phyloP scores from a whole-genome alignment of 176 grass and related monocot genomes.

The Pontederia crassipes region DNA sequence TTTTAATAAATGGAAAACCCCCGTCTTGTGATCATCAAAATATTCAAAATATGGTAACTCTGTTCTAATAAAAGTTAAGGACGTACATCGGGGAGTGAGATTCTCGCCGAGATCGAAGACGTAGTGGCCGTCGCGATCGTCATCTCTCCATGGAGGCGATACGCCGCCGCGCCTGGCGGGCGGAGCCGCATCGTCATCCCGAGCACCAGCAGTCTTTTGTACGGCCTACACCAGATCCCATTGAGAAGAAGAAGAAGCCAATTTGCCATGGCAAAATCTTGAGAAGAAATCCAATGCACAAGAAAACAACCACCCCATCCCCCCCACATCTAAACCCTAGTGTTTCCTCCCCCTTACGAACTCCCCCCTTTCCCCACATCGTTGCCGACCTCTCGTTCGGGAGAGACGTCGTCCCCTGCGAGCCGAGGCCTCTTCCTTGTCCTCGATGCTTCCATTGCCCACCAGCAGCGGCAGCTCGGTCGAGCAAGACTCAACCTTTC shows the following conservation, averaged over 20 bases:
- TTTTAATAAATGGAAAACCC: too few species aligned
- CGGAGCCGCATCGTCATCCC: conserved; percentile 18
- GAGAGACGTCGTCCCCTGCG: conserved; percentile 26
- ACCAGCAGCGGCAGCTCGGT: too few species aligned
- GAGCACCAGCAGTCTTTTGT: not conserved
- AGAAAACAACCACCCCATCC: conserved; percentile 16
- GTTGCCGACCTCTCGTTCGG: conserved; percentile 38
- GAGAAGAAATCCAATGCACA: not conserved
- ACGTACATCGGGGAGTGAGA: conserved; percentile 80
- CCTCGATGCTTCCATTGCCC: conserved; percentile 46
- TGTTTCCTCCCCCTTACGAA: too few species aligned
- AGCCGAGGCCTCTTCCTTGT: conserved; percentile 64
- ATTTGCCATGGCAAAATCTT: not conserved
- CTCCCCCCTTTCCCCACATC: too few species aligned
- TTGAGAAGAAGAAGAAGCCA: conserved; percentile 15
- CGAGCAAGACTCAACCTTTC: not conserved
- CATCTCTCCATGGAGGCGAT: conserved; percentile 71
- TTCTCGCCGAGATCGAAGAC: conserved; percentile 93
- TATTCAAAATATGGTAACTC: not conserved
- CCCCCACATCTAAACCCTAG: conserved; percentile 12
- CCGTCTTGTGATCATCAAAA: not conserved
- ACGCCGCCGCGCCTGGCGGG: conserved; percentile 33
- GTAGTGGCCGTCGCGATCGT: conserved; percentile 81
- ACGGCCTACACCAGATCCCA: conserved; percentile 18
- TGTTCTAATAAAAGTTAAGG: not conserved